Conservation (phyloP, 148 eudicot genomes). For the Heliosperma pusillum region DNA sequence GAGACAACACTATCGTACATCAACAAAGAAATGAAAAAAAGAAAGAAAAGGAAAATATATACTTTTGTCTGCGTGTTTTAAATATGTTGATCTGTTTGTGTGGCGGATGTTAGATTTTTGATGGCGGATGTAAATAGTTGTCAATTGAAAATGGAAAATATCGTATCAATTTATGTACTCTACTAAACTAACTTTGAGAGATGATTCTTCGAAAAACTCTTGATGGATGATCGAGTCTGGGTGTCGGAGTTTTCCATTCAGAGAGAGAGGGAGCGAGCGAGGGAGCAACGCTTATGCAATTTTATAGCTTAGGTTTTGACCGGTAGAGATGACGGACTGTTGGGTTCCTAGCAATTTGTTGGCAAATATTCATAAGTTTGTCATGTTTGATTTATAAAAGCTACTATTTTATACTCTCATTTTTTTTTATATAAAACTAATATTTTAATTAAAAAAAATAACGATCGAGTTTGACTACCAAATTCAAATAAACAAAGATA, state of each 20-base stretch:
- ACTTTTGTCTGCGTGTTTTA: not conserved
- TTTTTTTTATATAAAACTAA: no score
- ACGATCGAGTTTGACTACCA: no score
- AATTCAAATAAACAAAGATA: no score
- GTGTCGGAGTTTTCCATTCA: not conserved
- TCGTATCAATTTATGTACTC: not conserved
- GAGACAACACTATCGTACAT: not conserved
- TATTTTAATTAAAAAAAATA: no score
- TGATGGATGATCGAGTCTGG: not conserved
- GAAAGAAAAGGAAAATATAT: not conserved
- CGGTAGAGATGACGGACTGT: not conserved
- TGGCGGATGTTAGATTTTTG: not conserved
- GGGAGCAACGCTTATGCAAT: not conserved
- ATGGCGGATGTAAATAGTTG: not conserved
- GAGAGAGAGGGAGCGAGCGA: not conserved
- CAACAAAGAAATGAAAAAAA: conserved; percentile 9
- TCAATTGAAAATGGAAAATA: not conserved
- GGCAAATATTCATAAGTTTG: no score
- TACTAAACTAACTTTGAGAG: not conserved
- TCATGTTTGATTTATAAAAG: no score
- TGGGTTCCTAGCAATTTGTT: not conserved
- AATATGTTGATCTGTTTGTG: not conserved
- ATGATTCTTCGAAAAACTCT: not conserved
- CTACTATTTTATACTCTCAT: no score
- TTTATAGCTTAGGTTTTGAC: not conserved